Base-by-base conservation (phyloP, 2,329 filamentous ascomycete genomes). In the Penicillium digitatum region DNA sequence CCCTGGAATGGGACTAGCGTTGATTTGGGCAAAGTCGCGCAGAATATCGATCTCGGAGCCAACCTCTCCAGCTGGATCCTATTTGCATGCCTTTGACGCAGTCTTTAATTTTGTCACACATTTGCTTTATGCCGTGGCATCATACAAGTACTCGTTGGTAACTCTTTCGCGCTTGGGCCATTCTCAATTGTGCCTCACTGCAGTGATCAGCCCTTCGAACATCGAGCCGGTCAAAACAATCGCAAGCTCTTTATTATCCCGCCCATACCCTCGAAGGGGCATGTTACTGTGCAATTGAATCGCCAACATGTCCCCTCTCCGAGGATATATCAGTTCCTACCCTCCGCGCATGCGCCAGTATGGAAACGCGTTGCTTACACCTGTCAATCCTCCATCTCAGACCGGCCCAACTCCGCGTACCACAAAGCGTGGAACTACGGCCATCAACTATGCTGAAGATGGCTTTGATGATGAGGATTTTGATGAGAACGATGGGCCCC, bases 401-500 rank as follows among this genome's bases (percentile, higher is more conserved):
- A 79, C 80, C 54, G 86, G 85, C 24, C 83, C 87, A 37, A 78
- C 83, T 56, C 82, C 89, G 65, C 85, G 93, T 70, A 95, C 89
- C n/a, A 97, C 94, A 9, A 97, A 99, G 79, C 88, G 94, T 74
- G 94, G 94, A 55, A 97, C 94, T 2, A 94, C 90, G 32, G 89
- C 93, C 60, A 94, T 97, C 76, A 99, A 96, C 77, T 99, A 99
- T 70, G 93, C 94, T 24, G 94, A 99, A 72, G 93, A 97, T 72
- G 92, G 92, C 44, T 95, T 87, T 69, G 93, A 96, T 62, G 91
- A 87, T 58, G 78, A 80, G 37, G 78, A 93, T 67, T 80, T 79
- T 61, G 78, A 79, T 35, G 78, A 80, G 35, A 78, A 90, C 60
- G 86, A 93, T 60, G 87, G 87, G 2, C 88, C 82, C 24, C 78